A percentile compares a stretch with the other conserved stretches of the same genome.
Evolutionary conservation across 768 basidiomycete species (phyloP).

Genomic region (Strobilomyces confusus): DNA sequence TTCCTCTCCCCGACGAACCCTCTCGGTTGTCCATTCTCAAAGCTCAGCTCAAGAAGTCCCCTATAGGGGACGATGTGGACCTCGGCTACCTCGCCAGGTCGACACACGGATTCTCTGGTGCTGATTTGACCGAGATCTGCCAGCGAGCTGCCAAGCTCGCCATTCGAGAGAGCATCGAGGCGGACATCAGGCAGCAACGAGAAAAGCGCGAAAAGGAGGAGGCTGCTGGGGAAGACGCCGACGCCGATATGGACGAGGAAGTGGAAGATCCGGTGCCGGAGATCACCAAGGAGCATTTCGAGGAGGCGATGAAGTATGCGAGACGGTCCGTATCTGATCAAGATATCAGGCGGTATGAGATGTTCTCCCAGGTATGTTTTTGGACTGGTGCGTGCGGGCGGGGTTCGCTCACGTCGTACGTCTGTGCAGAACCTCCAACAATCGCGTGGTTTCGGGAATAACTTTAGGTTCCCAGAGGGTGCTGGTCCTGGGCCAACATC

Average conservation of each 20-base stretch:
- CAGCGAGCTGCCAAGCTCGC: conserved; percentile 97
- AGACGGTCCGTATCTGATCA: conserved; percentile 95
- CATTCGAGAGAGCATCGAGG: conserved; percentile 91
- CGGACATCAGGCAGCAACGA: conserved; percentile 76
- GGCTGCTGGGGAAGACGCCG: conserved; percentile 51
- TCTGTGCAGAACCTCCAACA: conserved; percentile 76
- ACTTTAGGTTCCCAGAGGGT: conserved; percentile 97
- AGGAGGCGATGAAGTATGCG: conserved; percentile 98
- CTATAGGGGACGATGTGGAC: conserved; percentile 78
- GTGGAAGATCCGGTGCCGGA: conserved; percentile 89
- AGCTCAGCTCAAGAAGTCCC: conserved; percentile 89
- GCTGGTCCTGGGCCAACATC: conserved; percentile 34
- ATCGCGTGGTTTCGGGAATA: conserved; percentile 87
- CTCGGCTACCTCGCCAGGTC: conserved; percentile 82
- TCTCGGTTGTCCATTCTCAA: conserved; percentile 89
- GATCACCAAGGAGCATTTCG: conserved; percentile 91
- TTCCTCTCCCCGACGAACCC: conserved; percentile 93
- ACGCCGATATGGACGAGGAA: conserved; percentile 69
- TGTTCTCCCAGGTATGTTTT: conserved; percentile 80
- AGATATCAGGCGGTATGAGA: conserved; percentile 97
- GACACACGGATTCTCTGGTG: conserved; percentile 98
- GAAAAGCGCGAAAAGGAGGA: conserved; percentile 83
- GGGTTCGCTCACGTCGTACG: not conserved
- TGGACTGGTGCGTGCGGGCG: not conserved
- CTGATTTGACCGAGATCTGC: conserved; percentile 99